These are phyloP conservation scores for Medicago truncatula DNA, from an alignment of 306 rosid species.

Conservation along the genomic window MtrunA17r5.0-ANR NC_053042.1:6304001-6304500, in stretches of 20 bases:
- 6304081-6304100: constrained; percentile 47
- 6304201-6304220: constrained; percentile 50
- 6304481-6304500: constrained; percentile 40
- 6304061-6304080: background rate
- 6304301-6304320: constrained; percentile 74
- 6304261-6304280: constrained; percentile 47
- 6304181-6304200: constrained; percentile 40
- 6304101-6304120: constrained; percentile 80
- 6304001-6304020: background rate
- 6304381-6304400: constrained; percentile 73
- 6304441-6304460: background rate
- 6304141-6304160: constrained; percentile 83
- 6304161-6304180: constrained; percentile 66
- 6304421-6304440: background rate
- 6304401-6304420: constrained; percentile 21
- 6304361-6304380: constrained; percentile 83
- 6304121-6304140: constrained; percentile 81
- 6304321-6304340: constrained; percentile 76
- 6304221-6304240: constrained; percentile 63
- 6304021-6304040: constrained; percentile 37
- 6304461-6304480: constrained; percentile 26
- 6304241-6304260: constrained; percentile 29
- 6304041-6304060: constrained; percentile 17
- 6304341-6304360: constrained; percentile 90
- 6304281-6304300: constrained; percentile 68